These are phyloP conservation scores for Pyrus pyrifolia DNA, from an alignment of 306 rosid species.

Conservation along the genomic window DNA sequence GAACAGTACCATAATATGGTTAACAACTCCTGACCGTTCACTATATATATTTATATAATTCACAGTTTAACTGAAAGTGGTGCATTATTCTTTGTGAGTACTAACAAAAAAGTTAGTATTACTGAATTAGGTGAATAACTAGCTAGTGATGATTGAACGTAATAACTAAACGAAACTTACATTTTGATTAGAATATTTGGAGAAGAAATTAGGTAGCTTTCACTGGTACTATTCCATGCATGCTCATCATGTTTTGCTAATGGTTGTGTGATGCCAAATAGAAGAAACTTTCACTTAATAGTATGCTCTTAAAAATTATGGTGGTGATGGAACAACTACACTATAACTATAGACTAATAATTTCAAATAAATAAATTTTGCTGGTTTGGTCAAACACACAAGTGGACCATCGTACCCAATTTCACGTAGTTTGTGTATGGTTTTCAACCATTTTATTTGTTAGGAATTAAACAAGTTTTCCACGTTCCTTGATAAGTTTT, in stretches of 20 bases:
- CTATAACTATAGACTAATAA: neutral
- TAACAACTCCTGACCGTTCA: neutral
- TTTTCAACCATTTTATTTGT: no score
- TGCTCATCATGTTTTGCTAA: neutral
- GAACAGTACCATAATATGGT: neutral
- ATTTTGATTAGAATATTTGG: neutral
- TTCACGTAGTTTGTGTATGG: no score
- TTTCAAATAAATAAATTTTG: neutral
- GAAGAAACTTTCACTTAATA: neutral
- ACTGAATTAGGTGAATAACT: neutral
- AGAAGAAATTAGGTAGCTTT: neutral
- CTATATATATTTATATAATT: neutral
- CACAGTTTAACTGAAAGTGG: neutral
- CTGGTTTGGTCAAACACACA: neutral
- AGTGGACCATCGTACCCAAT: no score
- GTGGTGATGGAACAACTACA: neutral
- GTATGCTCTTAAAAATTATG: neutral
- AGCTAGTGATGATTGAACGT: neutral
- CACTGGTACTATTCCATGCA: neutral
- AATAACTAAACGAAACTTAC: neutral
- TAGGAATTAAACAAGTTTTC: no score
- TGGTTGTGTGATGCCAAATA: neutral
- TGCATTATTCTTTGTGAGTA: no score
- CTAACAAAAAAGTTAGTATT: neutral
- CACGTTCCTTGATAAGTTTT: no score